A percentile compares a stretch with the other conserved stretches of the same genome.
Evolutionary conservation across 306 rosid genomes (phyloP).

Genomic region (Calophaca sinica): DNA sequence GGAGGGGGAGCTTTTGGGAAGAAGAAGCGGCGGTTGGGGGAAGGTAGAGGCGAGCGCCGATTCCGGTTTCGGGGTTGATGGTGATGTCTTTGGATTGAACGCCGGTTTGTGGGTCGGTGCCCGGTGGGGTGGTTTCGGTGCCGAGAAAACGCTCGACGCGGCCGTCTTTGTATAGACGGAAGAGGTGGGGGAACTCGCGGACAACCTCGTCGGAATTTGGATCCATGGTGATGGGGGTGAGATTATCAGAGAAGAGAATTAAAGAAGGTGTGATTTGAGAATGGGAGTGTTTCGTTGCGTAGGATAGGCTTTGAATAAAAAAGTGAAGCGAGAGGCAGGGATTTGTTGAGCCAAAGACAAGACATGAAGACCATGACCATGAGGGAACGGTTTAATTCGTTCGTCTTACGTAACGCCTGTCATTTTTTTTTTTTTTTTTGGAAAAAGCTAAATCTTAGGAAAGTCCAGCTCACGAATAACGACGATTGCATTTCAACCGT

Average conservation of each 20-base stretch:
- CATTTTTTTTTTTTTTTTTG: too few relatives aligned
- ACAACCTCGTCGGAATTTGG: slow-evolving; percentile 28
- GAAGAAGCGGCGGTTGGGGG: slow-evolving; percentile 48
- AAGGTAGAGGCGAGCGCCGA: slow-evolving; percentile 61
- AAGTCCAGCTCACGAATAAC: too few relatives aligned
- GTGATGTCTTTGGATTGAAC: slow-evolving; percentile 67
- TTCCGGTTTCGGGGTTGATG: slow-evolving; percentile 52
- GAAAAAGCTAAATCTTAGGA: too few relatives aligned
- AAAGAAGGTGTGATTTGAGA: background rate
- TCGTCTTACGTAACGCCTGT: background rate
- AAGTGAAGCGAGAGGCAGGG: background rate
- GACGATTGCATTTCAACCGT: too few relatives aligned
- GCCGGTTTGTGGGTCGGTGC: slow-evolving; percentile 47
- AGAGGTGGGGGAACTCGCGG: slow-evolving; percentile 49
- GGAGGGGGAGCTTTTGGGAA: slow-evolving; percentile 54
- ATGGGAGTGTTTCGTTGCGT: background rate
- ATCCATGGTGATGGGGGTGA: slow-evolving; percentile 33
- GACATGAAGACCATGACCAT: background rate
- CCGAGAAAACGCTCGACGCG: slow-evolving; percentile 57
- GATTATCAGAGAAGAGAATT: background rate
- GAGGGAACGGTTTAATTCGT: background rate
- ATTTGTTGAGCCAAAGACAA: background rate
- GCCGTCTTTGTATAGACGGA: slow-evolving; percentile 69
- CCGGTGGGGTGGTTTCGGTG: slow-evolving; percentile 52
- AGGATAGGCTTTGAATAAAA: background rate